Conservation (phyloP, 2,329 filamentous ascomycete genomes). For the Talaromyces rugulosus region DNA sequence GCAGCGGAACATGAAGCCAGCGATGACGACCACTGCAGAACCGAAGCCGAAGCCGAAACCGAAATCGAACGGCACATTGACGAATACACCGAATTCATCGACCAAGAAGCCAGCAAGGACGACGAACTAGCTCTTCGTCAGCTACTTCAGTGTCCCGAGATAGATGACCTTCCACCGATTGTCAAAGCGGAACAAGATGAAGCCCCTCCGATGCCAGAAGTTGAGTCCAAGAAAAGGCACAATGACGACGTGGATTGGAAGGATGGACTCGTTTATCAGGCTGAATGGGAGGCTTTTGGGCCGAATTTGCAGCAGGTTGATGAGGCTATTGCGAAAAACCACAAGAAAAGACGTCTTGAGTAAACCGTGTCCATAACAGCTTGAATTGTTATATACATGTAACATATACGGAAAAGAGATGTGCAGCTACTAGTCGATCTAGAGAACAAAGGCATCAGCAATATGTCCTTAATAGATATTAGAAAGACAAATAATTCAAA, state of each 20-base stretch:
- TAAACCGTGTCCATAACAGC: not conserved
- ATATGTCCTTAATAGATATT: too few relatives aligned
- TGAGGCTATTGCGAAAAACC: slow-evolving; percentile 26
- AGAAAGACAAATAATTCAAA: too few relatives aligned
- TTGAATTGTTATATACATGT: not conserved
- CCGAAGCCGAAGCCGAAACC: not conserved
- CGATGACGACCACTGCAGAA: not conserved
- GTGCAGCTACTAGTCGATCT: too few relatives aligned
- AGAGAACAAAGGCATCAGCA: too few relatives aligned
- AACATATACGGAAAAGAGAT: too few relatives aligned
- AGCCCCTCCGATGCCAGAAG: slow-evolving; percentile 18
- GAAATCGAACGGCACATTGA: slow-evolving; percentile 19
- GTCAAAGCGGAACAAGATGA: slow-evolving; percentile 18
- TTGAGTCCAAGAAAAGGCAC: slow-evolving; percentile 30
- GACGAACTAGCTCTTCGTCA: slow-evolving; percentile 45
- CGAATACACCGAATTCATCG: slow-evolving; percentile 44
- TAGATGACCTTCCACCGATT: slow-evolving; percentile 14
- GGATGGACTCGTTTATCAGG: slow-evolving; percentile 40
- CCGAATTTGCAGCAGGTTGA: slow-evolving; percentile 23
- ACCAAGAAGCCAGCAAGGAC: slow-evolving; percentile 38
- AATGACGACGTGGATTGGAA: slow-evolving; percentile 43
- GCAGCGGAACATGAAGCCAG: not conserved
- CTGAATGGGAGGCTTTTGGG: slow-evolving; percentile 49
- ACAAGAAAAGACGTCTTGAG: slow-evolving; percentile 27
- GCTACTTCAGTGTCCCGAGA: slow-evolving; percentile 10